Base-by-base conservation (phyloP, 2,329 filamentous ascomycete genomes). In the Diaporthe vexans region DNA sequence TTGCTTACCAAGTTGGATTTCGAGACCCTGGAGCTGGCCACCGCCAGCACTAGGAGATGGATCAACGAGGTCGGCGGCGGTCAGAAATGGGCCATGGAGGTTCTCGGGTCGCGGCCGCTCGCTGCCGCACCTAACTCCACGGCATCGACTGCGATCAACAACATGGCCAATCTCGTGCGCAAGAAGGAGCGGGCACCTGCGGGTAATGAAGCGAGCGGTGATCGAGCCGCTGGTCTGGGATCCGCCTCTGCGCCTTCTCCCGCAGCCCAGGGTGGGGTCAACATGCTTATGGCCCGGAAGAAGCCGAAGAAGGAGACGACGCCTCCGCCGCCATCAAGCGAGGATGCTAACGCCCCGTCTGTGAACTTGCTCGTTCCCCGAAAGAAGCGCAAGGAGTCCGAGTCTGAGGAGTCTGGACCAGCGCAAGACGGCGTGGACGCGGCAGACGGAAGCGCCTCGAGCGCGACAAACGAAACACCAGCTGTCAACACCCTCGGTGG, bases 1-100 rank as follows among this genome's bases (percentile, higher is more conserved):
- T 83, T 94, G 13, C 85, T 97, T 0, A 87, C 95, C 7, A 90
- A 93, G 74, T 88, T 95, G 0, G 93, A 95, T 81, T 97, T 97
- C 81, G 87, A 90, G 1, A 92, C 88, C 11, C 82, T 91, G 4
- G 88, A 90, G 15, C 89, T 92, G 63, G 91, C 93, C 0, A 85
- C 84, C 1, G 86, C 86, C 43, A 94, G 93, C 79, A 94, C 94
- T 3, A 84, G 83, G 69, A 90, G 93, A 71, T 97, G 94, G 94
- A 86, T 91, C 57, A 87, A 87, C 19, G 93, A 96, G 79, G 90
- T 93, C 1, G 89, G 88, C 21, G 84, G 86, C 73, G 87, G 88
- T 0, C 82, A 85, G 0, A 78, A 81, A 26, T 92, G 90, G 90
- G 88, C 89, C 0, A 79, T 86, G 11, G 82, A 84, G 0, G 83